A percentile compares a stretch with the other conserved stretches of the same genome.
phyloP scores from a whole-genome alignment of 2,329 filamentous ascomycete species.

The Paraphaeosphaeria minitans region DNA sequence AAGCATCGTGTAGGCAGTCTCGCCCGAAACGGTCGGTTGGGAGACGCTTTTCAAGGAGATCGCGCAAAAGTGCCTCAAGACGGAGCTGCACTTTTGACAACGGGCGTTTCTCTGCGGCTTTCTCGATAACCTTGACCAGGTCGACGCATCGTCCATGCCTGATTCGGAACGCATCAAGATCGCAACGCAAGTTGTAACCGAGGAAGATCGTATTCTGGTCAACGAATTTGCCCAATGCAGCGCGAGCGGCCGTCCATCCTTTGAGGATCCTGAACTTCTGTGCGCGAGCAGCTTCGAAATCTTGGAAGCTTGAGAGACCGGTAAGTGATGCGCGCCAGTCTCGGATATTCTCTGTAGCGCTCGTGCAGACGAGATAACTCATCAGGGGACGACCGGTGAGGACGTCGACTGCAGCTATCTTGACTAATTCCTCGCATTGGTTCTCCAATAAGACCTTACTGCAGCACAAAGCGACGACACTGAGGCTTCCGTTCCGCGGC shows the following conservation, averaged over 20 bases:
- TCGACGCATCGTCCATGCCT: constrained; percentile 43
- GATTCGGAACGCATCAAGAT: constrained; percentile 42
- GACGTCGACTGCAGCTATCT: constrained; percentile 41
- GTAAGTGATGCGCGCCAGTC: constrained; percentile 35
- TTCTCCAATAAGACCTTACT: constrained; percentile 34
- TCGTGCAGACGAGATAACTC: constrained; percentile 38
- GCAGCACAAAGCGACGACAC: constrained; percentile 33
- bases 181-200: constrained; percentile 40
- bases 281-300: constrained; percentile 34
- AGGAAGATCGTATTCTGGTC: constrained; percentile 43
- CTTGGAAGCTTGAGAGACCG: constrained; percentile 27
- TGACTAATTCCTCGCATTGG: constrained; percentile 33
- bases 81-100: constrained; percentile 37
- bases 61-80: constrained; percentile 36
- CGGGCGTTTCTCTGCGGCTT: constrained; percentile 38
- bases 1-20: constrained; percentile 56
- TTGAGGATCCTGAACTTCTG: constrained; percentile 40
- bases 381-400: constrained; percentile 38
- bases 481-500: constrained; percentile 15
- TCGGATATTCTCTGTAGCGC: constrained; percentile 24
- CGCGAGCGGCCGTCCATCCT: constrained; percentile 39
- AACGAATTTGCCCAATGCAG: constrained; percentile 36
- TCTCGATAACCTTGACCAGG: constrained; percentile 37
- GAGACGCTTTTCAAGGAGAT: constrained; percentile 21
- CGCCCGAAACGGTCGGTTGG: constrained; percentile 45